Conservation (phyloP, 345 rosid genomes). For the Moringa oleifera region DNA sequence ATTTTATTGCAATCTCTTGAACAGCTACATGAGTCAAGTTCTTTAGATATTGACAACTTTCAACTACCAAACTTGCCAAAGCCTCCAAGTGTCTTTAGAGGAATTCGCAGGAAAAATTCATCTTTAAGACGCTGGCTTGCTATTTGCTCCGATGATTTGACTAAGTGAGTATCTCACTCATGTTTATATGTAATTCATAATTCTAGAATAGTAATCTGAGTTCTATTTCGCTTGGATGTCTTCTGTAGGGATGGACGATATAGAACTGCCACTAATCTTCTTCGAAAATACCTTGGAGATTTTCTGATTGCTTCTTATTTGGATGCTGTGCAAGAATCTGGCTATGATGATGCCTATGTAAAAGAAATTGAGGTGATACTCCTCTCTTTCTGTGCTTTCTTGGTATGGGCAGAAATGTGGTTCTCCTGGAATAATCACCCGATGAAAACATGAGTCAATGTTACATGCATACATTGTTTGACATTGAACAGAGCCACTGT, state of each 20-base stretch:
- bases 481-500: background rate
- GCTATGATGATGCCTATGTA: constrained; percentile 66
- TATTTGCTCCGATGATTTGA: constrained; percentile 79
- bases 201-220: background rate
- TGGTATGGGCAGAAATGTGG: background rate
- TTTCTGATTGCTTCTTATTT: constrained; percentile 73
- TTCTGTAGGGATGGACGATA: constrained; percentile 62
- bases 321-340: constrained; percentile 58
- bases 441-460: background rate
- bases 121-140: constrained; percentile 81
- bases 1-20: constrained; percentile 52
- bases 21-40: constrained; percentile 43
- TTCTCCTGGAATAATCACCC: background rate
- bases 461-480: too few relatives aligned
- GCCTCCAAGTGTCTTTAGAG: constrained; percentile 77
- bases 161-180: constrained; percentile 42
- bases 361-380: constrained; percentile 85
- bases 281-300: constrained; percentile 90
- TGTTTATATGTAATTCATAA: constrained; percentile 2
- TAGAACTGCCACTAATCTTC: constrained; percentile 46
- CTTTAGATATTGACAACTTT: constrained; percentile 47
- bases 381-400: constrained; percentile 1
- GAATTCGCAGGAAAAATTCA: constrained; percentile 61
- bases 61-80: constrained; percentile 73
- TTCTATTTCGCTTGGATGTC: constrained; percentile 11